Evolutionary conservation across 257 asterid species (phyloP).

Genomic region (Penstemon eatonii): DNA sequence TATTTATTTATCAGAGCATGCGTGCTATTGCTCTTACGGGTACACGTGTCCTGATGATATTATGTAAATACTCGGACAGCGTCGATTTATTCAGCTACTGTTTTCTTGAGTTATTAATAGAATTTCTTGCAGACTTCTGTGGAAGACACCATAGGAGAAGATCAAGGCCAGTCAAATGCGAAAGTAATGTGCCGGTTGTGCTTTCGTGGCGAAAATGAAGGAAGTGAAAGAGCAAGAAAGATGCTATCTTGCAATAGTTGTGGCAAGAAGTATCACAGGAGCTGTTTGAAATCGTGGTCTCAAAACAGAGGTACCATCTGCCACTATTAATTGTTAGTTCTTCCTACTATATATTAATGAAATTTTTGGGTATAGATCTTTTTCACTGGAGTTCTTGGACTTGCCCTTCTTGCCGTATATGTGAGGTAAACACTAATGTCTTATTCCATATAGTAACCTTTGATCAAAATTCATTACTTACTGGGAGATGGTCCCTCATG

Average conservation of each 20-base stretch:
- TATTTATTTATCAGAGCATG: too few relatives aligned
- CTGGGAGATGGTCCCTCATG: not conserved
- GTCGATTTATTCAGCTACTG: not conserved
- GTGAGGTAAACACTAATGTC: conserved; percentile 67
- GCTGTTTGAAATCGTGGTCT: conserved; percentile 55
- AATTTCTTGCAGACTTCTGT: conserved; percentile 29
- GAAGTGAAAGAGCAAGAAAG: conserved; percentile 53
- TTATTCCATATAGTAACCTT: conserved; percentile 13
- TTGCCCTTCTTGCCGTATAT: conserved; percentile 90
- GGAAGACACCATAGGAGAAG: conserved; percentile 45
- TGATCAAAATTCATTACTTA: not conserved
- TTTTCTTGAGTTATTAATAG: conserved; percentile 23
- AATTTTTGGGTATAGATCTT: conserved; percentile 61
- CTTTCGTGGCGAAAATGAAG: conserved; percentile 52
- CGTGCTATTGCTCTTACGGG: too few relatives aligned
- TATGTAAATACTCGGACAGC: too few relatives aligned
- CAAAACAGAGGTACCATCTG: conserved; percentile 44
- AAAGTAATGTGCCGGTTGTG: conserved; percentile 57
- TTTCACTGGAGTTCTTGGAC: conserved; percentile 99
- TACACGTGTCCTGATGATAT: too few relatives aligned
- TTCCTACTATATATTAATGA: conserved; percentile 20
- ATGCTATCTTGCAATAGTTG: conserved; percentile 55
- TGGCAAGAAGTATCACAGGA: conserved; percentile 51
- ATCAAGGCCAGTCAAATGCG: conserved; percentile 38
- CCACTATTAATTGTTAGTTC: conserved; percentile 8